Percentiles rank a stretch among this genome's conserved stretches.
Conservation (phyloP, 1,284 basidiomycete species). For the Microbotryomycetes sp. region DNA sequence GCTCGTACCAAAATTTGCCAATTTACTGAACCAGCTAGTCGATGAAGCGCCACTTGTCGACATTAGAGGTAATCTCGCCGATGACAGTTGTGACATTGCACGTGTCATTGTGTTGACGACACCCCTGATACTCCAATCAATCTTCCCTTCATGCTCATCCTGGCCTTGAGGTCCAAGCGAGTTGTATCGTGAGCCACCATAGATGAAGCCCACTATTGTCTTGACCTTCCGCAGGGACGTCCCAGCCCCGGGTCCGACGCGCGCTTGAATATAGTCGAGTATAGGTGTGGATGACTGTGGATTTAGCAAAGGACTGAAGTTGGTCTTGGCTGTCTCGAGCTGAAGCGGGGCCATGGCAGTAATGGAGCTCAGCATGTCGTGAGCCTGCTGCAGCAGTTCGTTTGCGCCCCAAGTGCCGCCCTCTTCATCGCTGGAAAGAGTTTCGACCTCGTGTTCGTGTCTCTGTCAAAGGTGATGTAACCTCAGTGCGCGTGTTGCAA, state of each 20-base stretch:
- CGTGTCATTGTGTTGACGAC: conserved; percentile 3
- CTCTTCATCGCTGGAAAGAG: no score
- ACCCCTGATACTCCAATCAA: conserved; percentile 14
- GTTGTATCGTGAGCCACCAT: not conserved
- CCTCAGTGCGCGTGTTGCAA: no score
- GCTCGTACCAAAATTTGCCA: not conserved
- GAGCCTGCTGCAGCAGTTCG: no score
- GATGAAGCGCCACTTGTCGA: not conserved
- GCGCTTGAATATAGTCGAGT: conserved; percentile 3
- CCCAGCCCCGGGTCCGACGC: not conserved
- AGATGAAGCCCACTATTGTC: not conserved
- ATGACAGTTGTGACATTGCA: conserved; percentile 2
- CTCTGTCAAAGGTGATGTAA: no score
- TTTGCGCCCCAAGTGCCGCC: no score
- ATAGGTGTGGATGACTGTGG: not conserved
- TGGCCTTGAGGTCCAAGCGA: not conserved
- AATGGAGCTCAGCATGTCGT: no score
- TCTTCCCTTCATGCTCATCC: not conserved
- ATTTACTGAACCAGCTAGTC: not conserved
- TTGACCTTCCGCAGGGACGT: not conserved
- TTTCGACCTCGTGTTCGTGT: no score
- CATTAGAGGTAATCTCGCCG: not conserved
- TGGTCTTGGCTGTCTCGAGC: no score
- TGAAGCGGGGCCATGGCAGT: no score
- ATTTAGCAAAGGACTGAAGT: not conserved